phyloP scores from a whole-genome alignment of 83 land plant genomes.

The Picea abies region DNA sequence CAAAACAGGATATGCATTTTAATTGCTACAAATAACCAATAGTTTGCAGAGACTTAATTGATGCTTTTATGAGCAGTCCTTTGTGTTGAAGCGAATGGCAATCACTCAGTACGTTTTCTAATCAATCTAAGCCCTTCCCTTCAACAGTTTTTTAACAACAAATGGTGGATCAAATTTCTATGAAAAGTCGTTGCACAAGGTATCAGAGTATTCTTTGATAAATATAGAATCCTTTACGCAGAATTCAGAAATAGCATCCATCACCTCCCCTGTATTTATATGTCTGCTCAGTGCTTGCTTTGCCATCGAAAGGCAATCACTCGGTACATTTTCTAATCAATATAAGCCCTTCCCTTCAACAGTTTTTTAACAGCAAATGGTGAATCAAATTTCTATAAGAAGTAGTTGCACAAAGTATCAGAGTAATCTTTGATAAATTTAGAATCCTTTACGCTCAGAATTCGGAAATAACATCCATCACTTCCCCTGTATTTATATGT shows the following conservation, averaged over 20 bases:
- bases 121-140: neutral
- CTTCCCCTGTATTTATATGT: constrained; percentile 9
- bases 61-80: neutral
- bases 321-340: neutral
- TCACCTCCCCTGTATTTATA: constrained; percentile 10
- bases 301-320: neutral
- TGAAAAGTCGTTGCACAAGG: neutral
- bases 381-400: neutral
- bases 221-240: neutral
- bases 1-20: neutral
- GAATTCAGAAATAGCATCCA: constrained; percentile 14
- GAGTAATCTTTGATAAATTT: constrained; percentile 16
- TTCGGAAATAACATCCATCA: constrained; percentile 14
- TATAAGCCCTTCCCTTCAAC: neutral
- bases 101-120: neutral
- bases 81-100: neutral
- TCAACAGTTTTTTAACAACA: neutral
- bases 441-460: constrained; percentile 5
- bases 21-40: neutral
- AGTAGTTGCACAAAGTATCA: constrained; percentile 4
- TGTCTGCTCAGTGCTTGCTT: constrained; percentile 10
- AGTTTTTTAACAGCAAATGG: neutral
- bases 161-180: neutral
- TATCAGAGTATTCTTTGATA: constrained; percentile 11
- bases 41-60: neutral